Base-by-base conservation (phyloP, 164 flowering plant genomes). In the Vitis rotundifolia region DNA sequence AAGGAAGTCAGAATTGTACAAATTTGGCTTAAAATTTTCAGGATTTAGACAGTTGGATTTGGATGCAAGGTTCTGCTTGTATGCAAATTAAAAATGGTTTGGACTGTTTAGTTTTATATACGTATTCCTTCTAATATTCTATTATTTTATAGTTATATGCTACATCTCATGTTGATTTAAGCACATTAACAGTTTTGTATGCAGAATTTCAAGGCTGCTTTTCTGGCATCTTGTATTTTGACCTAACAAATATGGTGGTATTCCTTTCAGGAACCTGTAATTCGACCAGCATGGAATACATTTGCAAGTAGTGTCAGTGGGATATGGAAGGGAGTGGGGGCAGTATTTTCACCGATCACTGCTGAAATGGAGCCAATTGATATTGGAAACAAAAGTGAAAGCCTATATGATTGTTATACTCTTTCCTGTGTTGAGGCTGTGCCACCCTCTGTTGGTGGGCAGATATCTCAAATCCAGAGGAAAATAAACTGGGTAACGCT, bases 321-420 rank as follows among this genome's bases (percentile, higher is more conserved):
- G 66, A 87, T 90, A 76, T 93, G 99, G 99, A 93, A 90, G 74
- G 99, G 98, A 59, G 97, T 95, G 28, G 98, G 99, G 68, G 98
- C 97, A 8, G 94, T 89, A 29, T 95, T 90, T 77, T 95, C 99
- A 19, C 97, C 99, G 11, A 81, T 90, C 57, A 93, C 91, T 69
- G 99, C 94, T 63, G 89, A 91, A 76, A 93, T 95, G 97, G 97
- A 93, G 72, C 97, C 99, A 28, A 77, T 95, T 76, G 98, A 91
- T 5, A 70, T 87, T 47, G 96, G 97, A 65, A 83, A 66, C 29
- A 83, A 78, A 70, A 77, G 79, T 72, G 93, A 90, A 68, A 65
- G 87, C 68, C 79, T 91, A 8, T 93, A 84, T 76, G 99, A 95
- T 68, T 93, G 92, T 80, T 90, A 89, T 75, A 95, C 91, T 53